phyloP scores from a whole-genome alignment of 2,329 filamentous ascomycete species.

The Fonsecaea nubica region DNA sequence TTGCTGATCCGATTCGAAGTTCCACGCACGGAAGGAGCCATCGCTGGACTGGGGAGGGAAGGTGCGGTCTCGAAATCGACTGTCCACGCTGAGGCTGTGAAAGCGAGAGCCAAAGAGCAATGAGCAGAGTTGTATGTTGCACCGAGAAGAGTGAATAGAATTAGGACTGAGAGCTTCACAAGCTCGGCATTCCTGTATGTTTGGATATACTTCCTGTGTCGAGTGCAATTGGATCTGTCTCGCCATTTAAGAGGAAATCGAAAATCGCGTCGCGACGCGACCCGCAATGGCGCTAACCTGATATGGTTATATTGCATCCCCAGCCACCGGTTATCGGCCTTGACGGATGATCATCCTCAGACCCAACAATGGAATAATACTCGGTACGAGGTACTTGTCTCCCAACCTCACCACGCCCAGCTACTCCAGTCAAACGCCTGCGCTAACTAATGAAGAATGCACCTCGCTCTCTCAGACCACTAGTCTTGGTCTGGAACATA shows the following conservation, averaged over 20 bases:
- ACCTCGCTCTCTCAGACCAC: constrained; percentile 21
- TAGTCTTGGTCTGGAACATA: constrained; percentile 32
- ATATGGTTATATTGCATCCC: constrained; percentile 35
- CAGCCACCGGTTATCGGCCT: constrained; percentile 25
- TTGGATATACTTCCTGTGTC: constrained; percentile 1
- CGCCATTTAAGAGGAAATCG: constrained; percentile 6
- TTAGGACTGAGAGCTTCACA: not conserved
- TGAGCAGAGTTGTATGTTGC: too few relatives aligned
- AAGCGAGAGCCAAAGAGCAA: not conserved
- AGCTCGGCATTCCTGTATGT: not conserved
- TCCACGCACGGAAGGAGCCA: constrained; percentile 36
- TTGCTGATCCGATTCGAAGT: constrained; percentile 30
- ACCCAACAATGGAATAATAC: not conserved
- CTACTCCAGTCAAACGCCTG: constrained; percentile 30
- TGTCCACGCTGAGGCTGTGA: not conserved
- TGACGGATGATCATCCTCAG: not conserved
- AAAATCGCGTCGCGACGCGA: constrained; percentile 13
- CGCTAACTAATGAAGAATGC: constrained; percentile 36
- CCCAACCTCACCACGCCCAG: not conserved
- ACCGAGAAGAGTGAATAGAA: not conserved
- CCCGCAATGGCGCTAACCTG: constrained; percentile 16
- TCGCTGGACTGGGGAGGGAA: constrained; percentile 20
- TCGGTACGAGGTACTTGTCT: not conserved
- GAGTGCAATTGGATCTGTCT: not conserved
- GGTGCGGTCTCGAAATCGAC: constrained; percentile 29